Evolutionary conservation across 345 rosid species (phyloP).

Genomic region (Arabis alpina): DNA sequence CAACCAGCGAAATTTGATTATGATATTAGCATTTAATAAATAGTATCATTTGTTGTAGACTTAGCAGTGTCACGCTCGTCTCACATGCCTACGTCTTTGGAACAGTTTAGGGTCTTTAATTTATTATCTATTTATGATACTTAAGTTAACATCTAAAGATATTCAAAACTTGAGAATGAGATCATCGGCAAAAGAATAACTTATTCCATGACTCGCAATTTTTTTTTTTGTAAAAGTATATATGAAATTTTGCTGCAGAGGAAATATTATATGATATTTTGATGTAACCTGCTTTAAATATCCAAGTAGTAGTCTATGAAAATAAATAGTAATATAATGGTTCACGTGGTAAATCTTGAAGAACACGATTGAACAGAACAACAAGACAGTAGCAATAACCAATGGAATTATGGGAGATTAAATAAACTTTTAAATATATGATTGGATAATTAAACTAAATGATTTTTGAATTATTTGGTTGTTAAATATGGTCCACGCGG

Average conservation of each 20-base stretch:
- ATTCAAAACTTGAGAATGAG: slow-evolving; percentile 40
- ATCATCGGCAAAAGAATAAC: slow-evolving; percentile 7
- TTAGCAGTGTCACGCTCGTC: slow-evolving; percentile 40
- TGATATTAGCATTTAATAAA: slow-evolving; percentile 6
- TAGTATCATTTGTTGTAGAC: slow-evolving; percentile 19
- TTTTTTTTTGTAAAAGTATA: background rate
- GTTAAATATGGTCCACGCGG: slow-evolving; percentile 43
- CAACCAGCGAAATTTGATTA: slow-evolving; percentile 23
- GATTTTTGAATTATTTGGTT: slow-evolving; percentile 37
- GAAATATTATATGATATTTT: background rate
- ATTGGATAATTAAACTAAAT: slow-evolving; percentile 41
- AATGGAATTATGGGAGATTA: slow-evolving; percentile 39
- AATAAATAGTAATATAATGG: slow-evolving; percentile 1
- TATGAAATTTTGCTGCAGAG: background rate
- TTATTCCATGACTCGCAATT: background rate
- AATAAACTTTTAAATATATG: slow-evolving; percentile 10
- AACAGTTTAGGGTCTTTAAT: slow-evolving; percentile 18
- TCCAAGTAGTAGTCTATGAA: slow-evolving; percentile 7
- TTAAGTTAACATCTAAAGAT: slow-evolving; percentile 39
- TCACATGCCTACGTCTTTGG: slow-evolving; percentile 41
- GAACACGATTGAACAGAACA: slow-evolving; percentile 45
- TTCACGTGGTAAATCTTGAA: slow-evolving; percentile 43
- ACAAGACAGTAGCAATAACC: slow-evolving; percentile 42
- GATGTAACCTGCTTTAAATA: slow-evolving; percentile 1
- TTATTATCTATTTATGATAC: slow-evolving; percentile 23